A percentile compares a stretch with the other conserved stretches of the same genome.
Evolutionary conservation across 208 protist species (phyloP).

Genomic region (Leishmania gerbilli): DNA sequence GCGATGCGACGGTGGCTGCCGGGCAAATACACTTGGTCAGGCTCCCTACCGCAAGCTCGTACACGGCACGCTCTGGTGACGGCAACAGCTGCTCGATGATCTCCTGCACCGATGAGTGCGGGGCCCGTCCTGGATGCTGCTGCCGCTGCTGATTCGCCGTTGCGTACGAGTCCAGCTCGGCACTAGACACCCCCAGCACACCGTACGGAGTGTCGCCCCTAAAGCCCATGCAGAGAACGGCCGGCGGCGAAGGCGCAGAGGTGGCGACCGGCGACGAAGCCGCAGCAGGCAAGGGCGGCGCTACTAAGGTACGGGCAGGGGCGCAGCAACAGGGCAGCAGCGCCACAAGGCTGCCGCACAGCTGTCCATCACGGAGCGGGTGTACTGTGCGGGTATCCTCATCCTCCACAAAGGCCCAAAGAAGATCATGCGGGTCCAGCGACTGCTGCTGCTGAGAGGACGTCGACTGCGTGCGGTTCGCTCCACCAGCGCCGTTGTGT

Average conservation of each 20-base stretch:
- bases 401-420: conserved; percentile 31
- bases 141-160: background rate
- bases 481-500: background rate
- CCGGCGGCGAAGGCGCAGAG: conserved; percentile 4
- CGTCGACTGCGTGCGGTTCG: background rate
- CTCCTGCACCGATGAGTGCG: conserved; percentile 6
- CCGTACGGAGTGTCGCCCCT: conserved; percentile 11
- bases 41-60: conserved; percentile 13
- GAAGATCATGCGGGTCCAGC: conserved; percentile 11
- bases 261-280: background rate
- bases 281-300: background rate
- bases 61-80: conserved; percentile 17
- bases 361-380: background rate
- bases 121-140: background rate
- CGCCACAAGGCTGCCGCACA: conserved; percentile 13
- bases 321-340: conserved; percentile 6
- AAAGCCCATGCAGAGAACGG: conserved; percentile 18
- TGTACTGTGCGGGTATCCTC: background rate
- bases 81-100: conserved; percentile 22
- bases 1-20: background rate
- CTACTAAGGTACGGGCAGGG: background rate
- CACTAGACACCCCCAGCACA: conserved; percentile 13
- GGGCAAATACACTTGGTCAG: background rate
- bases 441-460: background rate
- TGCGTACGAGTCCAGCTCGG: conserved; percentile 9